Evolutionary conservation across 2,329 filamentous ascomycete species (phyloP), one percentile per base, ranked within the genome.

Genomic region (Rhynchosporium agropyri): DNA sequence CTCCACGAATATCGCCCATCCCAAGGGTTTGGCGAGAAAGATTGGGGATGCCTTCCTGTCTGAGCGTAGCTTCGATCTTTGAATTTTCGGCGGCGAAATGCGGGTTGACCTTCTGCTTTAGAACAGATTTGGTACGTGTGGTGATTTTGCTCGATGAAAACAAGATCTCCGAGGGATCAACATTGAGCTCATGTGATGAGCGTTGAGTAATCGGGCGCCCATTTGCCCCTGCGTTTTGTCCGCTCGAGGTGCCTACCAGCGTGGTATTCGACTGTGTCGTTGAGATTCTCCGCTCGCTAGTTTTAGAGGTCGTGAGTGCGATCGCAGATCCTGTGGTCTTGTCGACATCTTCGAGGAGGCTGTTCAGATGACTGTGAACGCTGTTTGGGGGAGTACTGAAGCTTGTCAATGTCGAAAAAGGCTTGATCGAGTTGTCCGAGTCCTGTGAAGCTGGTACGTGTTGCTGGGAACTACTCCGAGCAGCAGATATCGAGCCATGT

Each of bases 71-170:
- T 28, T 9, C 36, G 9, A 29, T 29, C 2, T 15, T 57, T 20
- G 45, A 26, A 58, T 15, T 12, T n/a, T 58, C 56, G 15, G 6
- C 40, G 48, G 31, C 28, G 29, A 13, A 1, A n/a, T 12, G 33
- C 1, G 40, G 31, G 28, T 38, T 40, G 1, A 36, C 29, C 12
- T 26, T 49, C 26, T 29, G 12, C 20, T 43, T 69, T 59, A 69
- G 15, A 46, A 61, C 62, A 2, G 63, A 63, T 57, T 62, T 69
- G 0, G 46, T 15, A 7, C 56, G 50, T 40, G 53, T 56, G 20
- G 15, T 31, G 29, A 26, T 15, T 38, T 28, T 28, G 28, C 15
- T 42, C 10, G 28, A 12, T n/a, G 45, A 42, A 62, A 57, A 40
- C 48, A 53, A 55, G 33, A 46, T 20, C 3, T 12, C 43, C 6